Percentiles rank a stretch among this genome's conserved stretches.
phyloP scores from a whole-genome alignment of 1,284 basidiomycete genomes.

The Ganoderma meredithae region DNA sequence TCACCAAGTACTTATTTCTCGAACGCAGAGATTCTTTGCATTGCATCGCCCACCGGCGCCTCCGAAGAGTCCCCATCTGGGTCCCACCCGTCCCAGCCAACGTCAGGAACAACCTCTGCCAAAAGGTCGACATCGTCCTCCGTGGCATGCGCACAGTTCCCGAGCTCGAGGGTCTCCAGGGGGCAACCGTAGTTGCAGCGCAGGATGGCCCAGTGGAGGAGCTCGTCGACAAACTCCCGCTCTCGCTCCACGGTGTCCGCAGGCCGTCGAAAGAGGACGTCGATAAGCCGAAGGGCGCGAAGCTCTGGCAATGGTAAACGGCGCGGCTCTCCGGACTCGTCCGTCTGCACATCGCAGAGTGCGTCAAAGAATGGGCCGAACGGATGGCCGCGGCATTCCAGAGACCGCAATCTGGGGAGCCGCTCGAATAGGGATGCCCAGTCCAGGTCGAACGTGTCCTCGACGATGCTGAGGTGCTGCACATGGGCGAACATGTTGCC shows the following conservation, averaged over 20 bases:
- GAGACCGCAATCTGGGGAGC: background rate
- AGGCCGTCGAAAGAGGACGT: background rate
- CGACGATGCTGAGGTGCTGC: background rate
- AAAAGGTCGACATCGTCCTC: background rate
- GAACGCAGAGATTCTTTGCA: too few species aligned
- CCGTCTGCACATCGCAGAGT: background rate
- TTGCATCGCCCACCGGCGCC: background rate
- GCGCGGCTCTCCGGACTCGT: background rate
- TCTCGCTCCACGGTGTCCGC: background rate
- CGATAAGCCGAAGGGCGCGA: background rate
- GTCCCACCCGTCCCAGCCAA: slow-evolving; percentile 15
- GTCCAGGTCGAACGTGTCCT: background rate
- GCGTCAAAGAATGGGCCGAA: slow-evolving; percentile 4
- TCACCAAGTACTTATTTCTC: too few species aligned
- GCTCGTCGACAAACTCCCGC: slow-evolving; percentile 6
- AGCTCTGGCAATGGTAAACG: slow-evolving; percentile 5
- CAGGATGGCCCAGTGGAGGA: slow-evolving; percentile 13
- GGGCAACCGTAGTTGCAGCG: slow-evolving; percentile 10
- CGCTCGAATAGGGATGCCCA: slow-evolving; percentile 1
- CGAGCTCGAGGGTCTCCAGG: slow-evolving; percentile 6
- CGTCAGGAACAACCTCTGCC: slow-evolving; percentile 9
- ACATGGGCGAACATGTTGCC: slow-evolving; percentile 7
- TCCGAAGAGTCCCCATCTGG: background rate
- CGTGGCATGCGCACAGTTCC: background rate
- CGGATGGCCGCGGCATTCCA: slow-evolving; percentile 1